Evolutionary conservation across 2,329 filamentous ascomycete species (phyloP), one percentile per base, ranked within the genome.

Genomic region (Aspergillus floridensis): DNA sequence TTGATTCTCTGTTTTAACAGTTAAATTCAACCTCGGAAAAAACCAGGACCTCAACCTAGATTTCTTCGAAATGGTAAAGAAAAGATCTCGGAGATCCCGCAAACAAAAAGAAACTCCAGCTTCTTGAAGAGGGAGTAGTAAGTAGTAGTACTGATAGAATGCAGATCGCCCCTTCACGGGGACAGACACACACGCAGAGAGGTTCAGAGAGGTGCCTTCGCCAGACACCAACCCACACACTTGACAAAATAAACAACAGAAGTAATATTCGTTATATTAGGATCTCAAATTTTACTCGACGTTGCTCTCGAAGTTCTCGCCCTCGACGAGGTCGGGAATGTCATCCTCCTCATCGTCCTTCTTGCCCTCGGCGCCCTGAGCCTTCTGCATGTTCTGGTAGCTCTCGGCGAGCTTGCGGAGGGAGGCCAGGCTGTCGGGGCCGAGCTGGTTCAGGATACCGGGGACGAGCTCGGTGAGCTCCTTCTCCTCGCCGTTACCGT

Each of bases 351-450:
- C 92, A 64, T 95, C 91, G 59, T 88, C 86, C 72, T 88, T 86
- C 79, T 90, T 88, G 73, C 87, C 90, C 67, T 87, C 88, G 57
- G 84, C 88, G 75, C 90, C 91, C 79, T 91, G 90, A 76, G 88
- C 89, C 89, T 96, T 96, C 84, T 97, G 93, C 87, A 98, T 88
- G 84, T 87, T 95, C 88, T 99, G 95, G 87, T 99, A 99, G 86
- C 90, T 96, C 87, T 99, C 95, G 72, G 95, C 95, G 66, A 99
- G 87, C 86, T 98, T 98, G 80, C 95, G 91, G 75, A 99, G 91
- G 65, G 92, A 96, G 63, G 95, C 95, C 62, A 99, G 90, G 66
- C 92, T 96, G 85, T 99, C 95, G 74, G 95, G 95, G 74, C 95
- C 95, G 66, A 99, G 92, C 85, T 99, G 95, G 89, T 98, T 99